These are phyloP conservation scores for Phytophthora chlamydospora DNA, from an alignment of 352 stramenopile species.

Conservation along the genomic window DNA sequence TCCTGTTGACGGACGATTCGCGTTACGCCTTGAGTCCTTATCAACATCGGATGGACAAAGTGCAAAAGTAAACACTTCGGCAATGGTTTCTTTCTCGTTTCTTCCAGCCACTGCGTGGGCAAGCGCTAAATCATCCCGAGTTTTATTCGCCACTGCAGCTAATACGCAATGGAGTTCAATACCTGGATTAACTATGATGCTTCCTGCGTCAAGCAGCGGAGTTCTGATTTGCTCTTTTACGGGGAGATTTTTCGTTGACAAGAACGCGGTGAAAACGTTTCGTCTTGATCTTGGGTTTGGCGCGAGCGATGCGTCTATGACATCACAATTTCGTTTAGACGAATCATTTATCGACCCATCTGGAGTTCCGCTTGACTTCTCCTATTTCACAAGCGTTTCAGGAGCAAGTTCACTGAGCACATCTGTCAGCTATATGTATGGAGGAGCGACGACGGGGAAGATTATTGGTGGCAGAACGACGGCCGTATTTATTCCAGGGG, in stretches of 20 bases:
- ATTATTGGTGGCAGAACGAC: conserved; percentile 50
- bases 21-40: conserved; percentile 39
- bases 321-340: conserved; percentile 44
- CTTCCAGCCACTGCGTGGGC: conserved; percentile 36
- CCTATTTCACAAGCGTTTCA: conserved; percentile 36
- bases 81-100: conserved; percentile 46
- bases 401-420: conserved; percentile 23
- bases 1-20: conserved; percentile 46
- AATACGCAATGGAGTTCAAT: conserved; percentile 42
- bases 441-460: conserved; percentile 47
- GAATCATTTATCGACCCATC: conserved; percentile 52
- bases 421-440: conserved; percentile 45
- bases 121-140: conserved; percentile 31
- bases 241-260: conserved; percentile 60
- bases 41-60: conserved; percentile 40
- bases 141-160: conserved; percentile 29
- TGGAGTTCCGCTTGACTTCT: conserved; percentile 54
- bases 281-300: conserved; percentile 52
- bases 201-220: conserved; percentile 29
- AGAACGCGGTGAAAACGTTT: conserved; percentile 51
- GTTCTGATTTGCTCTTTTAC: conserved; percentile 57
- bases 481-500: conserved; percentile 43
- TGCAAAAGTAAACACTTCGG: conserved; percentile 50
- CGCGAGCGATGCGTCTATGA: conserved; percentile 5
- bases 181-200: conserved; percentile 32